A percentile compares a stretch with the other conserved stretches of the same genome.
These are phyloP conservation scores for Theobroma cacao DNA, from an alignment of 345 rosid genomes.

Conservation along the genomic window DNA sequence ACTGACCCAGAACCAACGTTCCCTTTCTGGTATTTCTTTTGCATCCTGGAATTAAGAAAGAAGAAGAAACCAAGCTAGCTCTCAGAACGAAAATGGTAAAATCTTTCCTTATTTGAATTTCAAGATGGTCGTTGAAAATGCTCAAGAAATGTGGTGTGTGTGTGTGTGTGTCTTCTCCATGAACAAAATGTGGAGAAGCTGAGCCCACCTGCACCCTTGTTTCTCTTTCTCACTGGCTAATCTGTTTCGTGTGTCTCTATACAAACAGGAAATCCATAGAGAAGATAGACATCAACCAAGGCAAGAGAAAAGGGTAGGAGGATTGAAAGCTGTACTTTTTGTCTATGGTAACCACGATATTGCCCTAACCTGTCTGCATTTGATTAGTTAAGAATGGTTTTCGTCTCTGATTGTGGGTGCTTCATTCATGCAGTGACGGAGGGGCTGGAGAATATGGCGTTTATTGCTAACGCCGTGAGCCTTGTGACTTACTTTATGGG, in stretches of 20 bases:
- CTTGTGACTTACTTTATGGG: constrained; percentile 50
- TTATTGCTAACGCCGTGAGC: constrained; percentile 44
- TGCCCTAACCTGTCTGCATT: not conserved
- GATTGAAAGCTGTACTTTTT: constrained; percentile 47
- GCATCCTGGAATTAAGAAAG: not conserved
- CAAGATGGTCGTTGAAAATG: not conserved
- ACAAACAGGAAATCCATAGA: constrained; percentile 2
- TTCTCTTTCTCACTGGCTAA: not conserved
- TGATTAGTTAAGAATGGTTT: not conserved
- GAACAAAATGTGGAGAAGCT: not conserved
- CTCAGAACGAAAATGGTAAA: not conserved
- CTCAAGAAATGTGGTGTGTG: not conserved
- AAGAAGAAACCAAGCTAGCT: not conserved
- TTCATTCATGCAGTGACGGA: constrained; percentile 36
- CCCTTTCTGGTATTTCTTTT: not conserved
- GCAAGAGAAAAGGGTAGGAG: constrained; percentile 27
- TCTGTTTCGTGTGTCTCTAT: not conserved
- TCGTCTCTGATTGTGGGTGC: not conserved
- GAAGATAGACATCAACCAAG: not conserved
- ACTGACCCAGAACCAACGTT: not conserved
- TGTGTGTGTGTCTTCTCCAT: not conserved
- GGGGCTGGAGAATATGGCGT: constrained; percentile 65
- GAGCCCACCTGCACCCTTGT: not conserved
- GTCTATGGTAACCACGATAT: constrained; percentile 42
- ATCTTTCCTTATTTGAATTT: not conserved